Base-by-base conservation (phyloP, 1,139 yeast species). In the Pneumocystis canis region DNA sequence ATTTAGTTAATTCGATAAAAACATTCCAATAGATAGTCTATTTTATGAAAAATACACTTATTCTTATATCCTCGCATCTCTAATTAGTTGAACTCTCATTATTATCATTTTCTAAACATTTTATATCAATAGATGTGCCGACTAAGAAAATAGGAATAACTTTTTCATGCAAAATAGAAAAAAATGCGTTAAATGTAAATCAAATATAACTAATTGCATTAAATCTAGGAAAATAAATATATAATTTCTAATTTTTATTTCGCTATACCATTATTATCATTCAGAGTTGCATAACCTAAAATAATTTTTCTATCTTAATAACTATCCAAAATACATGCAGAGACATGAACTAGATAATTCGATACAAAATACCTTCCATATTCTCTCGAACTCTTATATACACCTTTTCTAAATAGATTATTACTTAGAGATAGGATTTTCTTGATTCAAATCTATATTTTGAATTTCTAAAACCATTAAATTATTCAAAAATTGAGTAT, bases 31-130 rank as follows among this genome's bases (percentile, higher is more conserved):
- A 82, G 76, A 72, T 92, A 97, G 1, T 98, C 97, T 63, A 89
- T 85, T 72, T 92, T 97, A 72, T 92, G 98, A 90, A 80, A 69
- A 89, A 89, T 0, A 97, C 97, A 58, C 98, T 97, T 71, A 88
- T 73, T 1, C 97, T 89, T 58, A 92, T 80, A 66, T 87, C 85
- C 58, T 87, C 75, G 70, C 95, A 87, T 73, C 89, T 97, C 96
- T 96, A 92, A 63, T 85, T 80, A 0, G 95, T 82, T 1, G 95
- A 88, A 72, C 95, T 86, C 71, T 89, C 85, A 69, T 82, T 81
- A 67, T 85, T 79, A 72, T 92, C 98, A 71, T 92, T 89, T 7
- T 96, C 97, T 7, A 90, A 96, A 67, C 87, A 89, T 1, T 71
- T 72, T 0, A 78, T 80, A 62, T 84, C 80, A 25, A 87, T 78